Conservation (phyloP, 2,329 filamentous ascomycete species). For the Pestalotiopsis sp. region DNA sequence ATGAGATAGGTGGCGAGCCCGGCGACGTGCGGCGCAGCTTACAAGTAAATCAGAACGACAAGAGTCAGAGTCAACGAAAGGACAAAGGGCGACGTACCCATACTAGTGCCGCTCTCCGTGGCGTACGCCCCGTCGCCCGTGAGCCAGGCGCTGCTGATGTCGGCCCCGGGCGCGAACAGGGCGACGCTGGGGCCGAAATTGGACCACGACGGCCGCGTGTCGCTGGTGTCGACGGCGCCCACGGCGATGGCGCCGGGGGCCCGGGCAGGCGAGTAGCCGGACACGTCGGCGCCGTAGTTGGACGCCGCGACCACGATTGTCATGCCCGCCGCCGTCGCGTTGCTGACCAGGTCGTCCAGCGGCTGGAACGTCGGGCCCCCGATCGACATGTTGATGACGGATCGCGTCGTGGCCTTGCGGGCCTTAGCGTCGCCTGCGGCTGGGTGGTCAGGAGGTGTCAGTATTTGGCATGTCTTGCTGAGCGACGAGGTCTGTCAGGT, state of each 20-base stretch:
- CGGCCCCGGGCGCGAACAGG: conserved; percentile 26
- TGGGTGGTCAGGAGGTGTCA: conserved; percentile 6
- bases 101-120: conserved; percentile 26
- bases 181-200: conserved; percentile 28
- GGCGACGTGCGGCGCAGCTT: conserved; percentile 26
- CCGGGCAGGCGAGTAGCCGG: conserved; percentile 24
- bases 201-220: conserved; percentile 23
- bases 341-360: conserved; percentile 22
- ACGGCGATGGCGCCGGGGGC: conserved; percentile 26
- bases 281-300: conserved; percentile 26
- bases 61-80: background rate
- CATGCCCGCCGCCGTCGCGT: conserved; percentile 23
- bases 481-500: background rate
- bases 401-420: conserved; percentile 18
- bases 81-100: conserved; percentile 13
- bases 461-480: background rate
- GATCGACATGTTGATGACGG: conserved; percentile 31
- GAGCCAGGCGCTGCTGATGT: conserved; percentile 24
- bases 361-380: conserved; percentile 19
- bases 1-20: conserved; percentile 27
- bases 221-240: conserved; percentile 22
- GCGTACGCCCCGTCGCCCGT: conserved; percentile 18
- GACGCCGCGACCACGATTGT: conserved; percentile 27
- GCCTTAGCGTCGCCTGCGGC: conserved; percentile 26
- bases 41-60: background rate